Evolutionary conservation across 2,329 filamentous ascomycete species (phyloP), one percentile per base, ranked within the genome.

Genomic region (Pseudopyricularia cyperi): DNA sequence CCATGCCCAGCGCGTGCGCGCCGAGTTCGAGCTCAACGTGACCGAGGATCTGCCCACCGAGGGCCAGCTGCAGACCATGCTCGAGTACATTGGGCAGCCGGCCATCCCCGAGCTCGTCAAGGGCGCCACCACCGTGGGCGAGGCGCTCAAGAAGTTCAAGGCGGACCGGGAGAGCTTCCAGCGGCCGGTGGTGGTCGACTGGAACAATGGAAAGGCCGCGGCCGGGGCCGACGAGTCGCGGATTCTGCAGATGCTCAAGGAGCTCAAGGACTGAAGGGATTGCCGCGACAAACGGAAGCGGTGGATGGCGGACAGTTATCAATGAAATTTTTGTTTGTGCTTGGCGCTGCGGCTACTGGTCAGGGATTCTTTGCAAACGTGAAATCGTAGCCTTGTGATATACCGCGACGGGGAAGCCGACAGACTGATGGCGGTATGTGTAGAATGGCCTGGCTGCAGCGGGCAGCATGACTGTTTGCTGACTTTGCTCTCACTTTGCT

Each of bases 171-270:
- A 80, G 30, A 79, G 67, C 60, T 90, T 97, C 66, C 71, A 85
- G 61, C 71, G 83, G 58, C 91, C 91, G 26, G 70, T 96, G 65
- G 87, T 93, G 71, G 91, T 97, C 51, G 91, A 97, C 66, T 97
- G 93, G 93, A 88, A 85, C 65, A 90, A 91, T 66, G 93, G 90
- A 57, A 86, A 82, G 66, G 91, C 83, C 47, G 73, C 86, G 70
- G 72, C 80, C 26, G 87, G 88, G 19, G 87, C 87, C 50, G 83
- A 86, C 57, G 84, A 95, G 71, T 95, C 89, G 15, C 86, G 91
- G 71, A 96, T 97, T 55, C 68, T 95, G 63, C 89, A 85, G 68
- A 75, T 95, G 68, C 68, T 96, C 51, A 78, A 81, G 54, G 72
- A 78, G 53, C 65, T 80, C 52, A 59, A 61, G 24, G 60, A 63